A percentile compares a stretch with the other conserved stretches of the same genome.
Evolutionary conservation across 2,329 filamentous ascomycete species (phyloP).

Genomic region (Verticillium klebahnii): DNA sequence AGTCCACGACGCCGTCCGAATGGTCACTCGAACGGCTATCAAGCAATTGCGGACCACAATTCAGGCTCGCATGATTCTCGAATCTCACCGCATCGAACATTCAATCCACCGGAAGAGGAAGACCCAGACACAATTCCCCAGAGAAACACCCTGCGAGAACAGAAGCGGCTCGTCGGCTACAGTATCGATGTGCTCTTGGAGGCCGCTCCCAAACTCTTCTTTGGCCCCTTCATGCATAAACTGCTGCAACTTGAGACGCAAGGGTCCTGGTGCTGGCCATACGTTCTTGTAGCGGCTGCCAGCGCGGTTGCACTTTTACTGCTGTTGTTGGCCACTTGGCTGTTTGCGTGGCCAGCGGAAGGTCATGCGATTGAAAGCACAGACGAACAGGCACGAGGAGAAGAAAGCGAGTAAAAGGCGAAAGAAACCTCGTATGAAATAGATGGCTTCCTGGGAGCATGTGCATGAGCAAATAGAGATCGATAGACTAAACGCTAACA

Average conservation of each 20-base stretch:
- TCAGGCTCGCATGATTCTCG: background rate
- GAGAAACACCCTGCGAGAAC: background rate
- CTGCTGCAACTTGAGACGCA: background rate
- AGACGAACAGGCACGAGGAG: no score
- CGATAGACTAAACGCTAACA: no score
- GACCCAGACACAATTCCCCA: background rate
- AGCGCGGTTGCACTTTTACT: background rate
- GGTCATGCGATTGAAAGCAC: background rate
- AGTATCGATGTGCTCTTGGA: background rate
- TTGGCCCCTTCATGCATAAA: background rate
- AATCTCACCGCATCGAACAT: background rate
- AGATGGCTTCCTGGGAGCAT: no score
- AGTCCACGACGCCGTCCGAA: no score
- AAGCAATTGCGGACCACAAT: background rate
- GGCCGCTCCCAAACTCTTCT: background rate
- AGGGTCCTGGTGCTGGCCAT: background rate
- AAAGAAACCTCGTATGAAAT: no score
- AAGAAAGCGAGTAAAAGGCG: no score
- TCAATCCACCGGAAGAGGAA: background rate
- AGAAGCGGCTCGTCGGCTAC: background rate
- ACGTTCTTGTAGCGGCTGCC: background rate
- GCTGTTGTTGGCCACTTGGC: background rate
- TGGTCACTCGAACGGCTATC: no score
- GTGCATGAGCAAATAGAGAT: no score
- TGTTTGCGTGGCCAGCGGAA: background rate